Evolutionary conservation across 1,139 yeast genomes (phyloP).

Genomic region (Hyphopichia fennica): DNA sequence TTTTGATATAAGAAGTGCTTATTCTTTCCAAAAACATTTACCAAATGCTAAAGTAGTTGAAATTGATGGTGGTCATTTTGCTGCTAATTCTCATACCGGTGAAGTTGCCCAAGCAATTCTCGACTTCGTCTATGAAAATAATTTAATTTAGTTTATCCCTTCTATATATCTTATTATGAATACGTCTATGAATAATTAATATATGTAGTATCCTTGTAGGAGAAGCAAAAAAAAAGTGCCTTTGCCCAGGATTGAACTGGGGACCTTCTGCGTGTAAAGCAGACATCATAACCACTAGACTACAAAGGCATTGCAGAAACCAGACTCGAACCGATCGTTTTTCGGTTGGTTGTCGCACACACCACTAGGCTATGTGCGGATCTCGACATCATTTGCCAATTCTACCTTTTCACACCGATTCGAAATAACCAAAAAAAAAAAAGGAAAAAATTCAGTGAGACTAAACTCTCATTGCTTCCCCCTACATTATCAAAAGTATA

Average conservation of each 20-base stretch:
- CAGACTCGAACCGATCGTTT: neutral
- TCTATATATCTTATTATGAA: no score
- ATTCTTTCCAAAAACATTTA: constrained; percentile 33
- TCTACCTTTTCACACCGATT: no score
- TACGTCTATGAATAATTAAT: no score
- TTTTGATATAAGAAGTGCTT: constrained; percentile 34
- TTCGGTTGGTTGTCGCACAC: no score
- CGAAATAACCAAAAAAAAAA: no score
- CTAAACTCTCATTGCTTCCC: no score
- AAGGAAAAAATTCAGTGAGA: no score
- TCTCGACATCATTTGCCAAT: no score
- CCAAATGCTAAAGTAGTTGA: constrained; percentile 22
- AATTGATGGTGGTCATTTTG: constrained; percentile 41
- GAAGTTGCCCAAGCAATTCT: constrained; percentile 25
- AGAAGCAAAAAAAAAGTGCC: constrained; percentile 45
- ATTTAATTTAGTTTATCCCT: neutral
- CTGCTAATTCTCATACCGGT: constrained; percentile 27
- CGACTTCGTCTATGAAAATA: constrained; percentile 10
- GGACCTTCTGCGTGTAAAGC: constrained; percentile 99
- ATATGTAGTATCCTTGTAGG: neutral
- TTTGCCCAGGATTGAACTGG: constrained; percentile 99
- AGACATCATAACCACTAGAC: constrained; percentile 99
- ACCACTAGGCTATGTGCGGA: no score
- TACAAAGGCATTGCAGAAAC: constrained; percentile 57
- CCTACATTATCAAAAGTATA: no score